phyloP scores from a whole-genome alignment of 495 filamentous ascomycete genomes.

The Aspergillus ellipticus region DNA sequence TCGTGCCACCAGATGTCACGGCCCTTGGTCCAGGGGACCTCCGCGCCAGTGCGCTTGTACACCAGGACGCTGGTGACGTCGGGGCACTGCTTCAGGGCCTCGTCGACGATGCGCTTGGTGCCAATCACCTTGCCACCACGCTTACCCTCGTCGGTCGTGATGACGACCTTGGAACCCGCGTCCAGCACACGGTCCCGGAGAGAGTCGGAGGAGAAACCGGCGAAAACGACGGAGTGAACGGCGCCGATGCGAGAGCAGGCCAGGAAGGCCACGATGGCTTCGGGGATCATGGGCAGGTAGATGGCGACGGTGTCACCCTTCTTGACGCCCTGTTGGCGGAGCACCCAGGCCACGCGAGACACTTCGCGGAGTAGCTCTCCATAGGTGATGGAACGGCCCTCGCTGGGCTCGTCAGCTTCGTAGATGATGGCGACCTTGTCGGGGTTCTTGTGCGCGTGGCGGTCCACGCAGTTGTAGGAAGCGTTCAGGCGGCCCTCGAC shows the following conservation, averaged over 20 bases:
- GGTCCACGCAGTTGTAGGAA: constrained; percentile 95
- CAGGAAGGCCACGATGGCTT: constrained; percentile 86
- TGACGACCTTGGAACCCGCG: constrained; percentile 83
- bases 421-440: constrained; percentile 95
- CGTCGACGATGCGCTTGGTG: constrained; percentile 99
- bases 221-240: constrained; percentile 97
- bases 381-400: constrained; percentile 89
- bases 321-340: constrained; percentile 92
- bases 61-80: constrained; percentile 82
- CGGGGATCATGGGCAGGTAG: constrained; percentile 98
- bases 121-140: constrained; percentile 96
- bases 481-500: constrained; percentile 90
- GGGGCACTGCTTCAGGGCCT: constrained; percentile 95
- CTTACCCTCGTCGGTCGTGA: constrained; percentile 96
- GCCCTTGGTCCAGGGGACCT: constrained; percentile 84
- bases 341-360: constrained; percentile 74
- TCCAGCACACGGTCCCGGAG: constrained; percentile 94
- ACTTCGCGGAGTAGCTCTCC: constrained; percentile 92
- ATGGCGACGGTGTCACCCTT: constrained; percentile 97
- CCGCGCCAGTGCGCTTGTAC: constrained; percentile 91
- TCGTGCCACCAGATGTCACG: constrained; percentile 98
- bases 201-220: constrained; percentile 96
- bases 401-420: constrained; percentile 87
- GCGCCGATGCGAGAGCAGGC: constrained; percentile 91
- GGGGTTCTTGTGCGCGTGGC: constrained; percentile 90